Base-by-base conservation (phyloP, 106 monocot species). In the Allium sativum region DNA sequence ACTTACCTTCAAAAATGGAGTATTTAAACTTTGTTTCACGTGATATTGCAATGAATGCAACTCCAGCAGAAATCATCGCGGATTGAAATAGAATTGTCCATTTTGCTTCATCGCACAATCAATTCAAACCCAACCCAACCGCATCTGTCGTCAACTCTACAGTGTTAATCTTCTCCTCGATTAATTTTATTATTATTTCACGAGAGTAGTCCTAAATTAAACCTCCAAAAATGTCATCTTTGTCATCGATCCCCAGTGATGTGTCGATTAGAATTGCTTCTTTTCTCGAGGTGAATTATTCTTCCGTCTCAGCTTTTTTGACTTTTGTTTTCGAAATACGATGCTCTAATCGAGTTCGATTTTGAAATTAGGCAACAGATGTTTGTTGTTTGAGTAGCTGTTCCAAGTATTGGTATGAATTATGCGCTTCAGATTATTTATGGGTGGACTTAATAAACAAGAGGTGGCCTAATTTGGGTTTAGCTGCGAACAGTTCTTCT, bases 341-440 rank as follows among this genome's bases (percentile, higher is more conserved):
- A 17, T 56, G 18, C 9, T 15, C 47, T 45, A 22, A 54, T 21
- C 48, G 46, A 53, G 43, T 65, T 70, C 19, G 47, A 10, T 18
- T 31, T 4, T 53, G 18, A 57, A 22, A 42, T 31, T 52, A 88
- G 80, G 80, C 18, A 9, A 7, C 41, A 12, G 93, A 93, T 57
- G 78, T 93, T 45, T 93, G 85, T 68, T 74, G 85, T 15, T 62
- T 93, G 9, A 85, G 82, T 44, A 69, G 80, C 40, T 93, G 89
- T 66, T 89, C 82, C 10, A 77, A 73, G 7, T 79, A 76, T 73
- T 81, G 89, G 80, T 70, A 60, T 4, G 59, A 42, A 15, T 48
- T 89, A 45, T 93, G 93, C 80, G 58, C 65, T 43, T 70, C 82
- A 40, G 80, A 89, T 62, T 72, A 8, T 65, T 40, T 93, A 16